phyloP scores from a whole-genome alignment of 2,329 filamentous ascomycete genomes.

The Mollisia scopiformis region DNA sequence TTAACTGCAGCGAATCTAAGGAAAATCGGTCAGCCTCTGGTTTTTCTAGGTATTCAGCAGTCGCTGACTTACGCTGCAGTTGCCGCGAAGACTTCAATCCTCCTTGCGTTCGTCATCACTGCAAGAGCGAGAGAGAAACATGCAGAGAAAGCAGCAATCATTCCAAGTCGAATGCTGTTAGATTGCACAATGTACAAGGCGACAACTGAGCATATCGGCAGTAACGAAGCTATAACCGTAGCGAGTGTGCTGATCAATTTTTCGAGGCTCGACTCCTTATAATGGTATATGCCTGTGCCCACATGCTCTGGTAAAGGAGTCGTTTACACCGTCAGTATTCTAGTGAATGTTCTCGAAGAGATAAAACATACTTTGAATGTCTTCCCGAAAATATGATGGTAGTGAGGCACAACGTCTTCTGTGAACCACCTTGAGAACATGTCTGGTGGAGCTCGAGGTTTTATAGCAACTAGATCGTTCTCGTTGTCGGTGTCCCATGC shows the following conservation, averaged over 20 bases:
- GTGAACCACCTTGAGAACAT: constrained; percentile 26
- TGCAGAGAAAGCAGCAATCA: constrained; percentile 28
- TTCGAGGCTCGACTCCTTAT: constrained; percentile 19
- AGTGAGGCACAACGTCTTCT: constrained; percentile 20
- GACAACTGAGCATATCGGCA: constrained; percentile 31
- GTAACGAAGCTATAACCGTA: constrained; percentile 31
- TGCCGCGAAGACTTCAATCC: constrained; percentile 34
- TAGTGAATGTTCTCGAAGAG: not conserved
- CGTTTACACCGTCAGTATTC: not conserved
- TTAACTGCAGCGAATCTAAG: not conserved
- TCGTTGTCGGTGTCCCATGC: constrained; percentile 20
- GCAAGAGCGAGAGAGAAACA: constrained; percentile 29
- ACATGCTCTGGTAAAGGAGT: not conserved
- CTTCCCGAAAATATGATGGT: constrained; percentile 13
- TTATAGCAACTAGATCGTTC: constrained; percentile 27
- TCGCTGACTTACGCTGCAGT: constrained; percentile 29
- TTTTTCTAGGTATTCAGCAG: not conserved
- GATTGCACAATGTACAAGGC: constrained; percentile 31
- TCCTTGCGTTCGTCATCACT: constrained; percentile 30
- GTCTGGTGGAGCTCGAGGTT: constrained; percentile 17
- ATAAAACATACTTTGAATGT: not conserved
- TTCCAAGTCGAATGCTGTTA: constrained; percentile 22
- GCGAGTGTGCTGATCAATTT: constrained; percentile 20
- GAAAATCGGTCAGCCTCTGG: not conserved
- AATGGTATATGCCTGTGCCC: constrained; percentile 1